phyloP scores from a whole-genome alignment of 441 rosid genomes.

The Adansonia grandidieri region DNA sequence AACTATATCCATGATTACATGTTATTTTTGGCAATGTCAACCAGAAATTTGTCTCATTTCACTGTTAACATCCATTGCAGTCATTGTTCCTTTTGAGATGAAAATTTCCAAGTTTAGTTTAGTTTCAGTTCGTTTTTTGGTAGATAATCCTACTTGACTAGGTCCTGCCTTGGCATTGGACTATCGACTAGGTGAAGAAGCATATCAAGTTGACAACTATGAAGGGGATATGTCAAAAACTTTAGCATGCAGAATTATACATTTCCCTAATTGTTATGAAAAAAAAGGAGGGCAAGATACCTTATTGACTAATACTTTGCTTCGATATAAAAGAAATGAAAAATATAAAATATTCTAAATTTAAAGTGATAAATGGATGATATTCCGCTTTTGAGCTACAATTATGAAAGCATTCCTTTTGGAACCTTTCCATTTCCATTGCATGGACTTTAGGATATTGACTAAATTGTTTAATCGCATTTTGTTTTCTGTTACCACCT shows the following conservation, averaged over 20 bases:
- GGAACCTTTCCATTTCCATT: not conserved
- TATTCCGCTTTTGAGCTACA: not conserved
- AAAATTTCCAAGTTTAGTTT: constrained; percentile 10
- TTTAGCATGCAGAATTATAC: not conserved
- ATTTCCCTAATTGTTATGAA: not conserved
- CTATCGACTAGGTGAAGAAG: not conserved
- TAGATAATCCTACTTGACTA: constrained; percentile 11
- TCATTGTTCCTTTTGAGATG: constrained; percentile 13
- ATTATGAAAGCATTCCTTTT: not conserved
- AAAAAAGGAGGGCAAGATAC: not conserved
- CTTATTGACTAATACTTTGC: not conserved
- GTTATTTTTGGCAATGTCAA: not conserved
- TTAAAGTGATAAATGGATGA: not conserved
- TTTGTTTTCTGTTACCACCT: not conserved
- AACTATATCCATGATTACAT: not conserved
- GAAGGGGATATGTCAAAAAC: not conserved
- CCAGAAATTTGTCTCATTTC: constrained; percentile 1
- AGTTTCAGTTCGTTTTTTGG: not conserved
- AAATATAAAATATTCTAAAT: not conserved
- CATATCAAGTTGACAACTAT: not conserved
- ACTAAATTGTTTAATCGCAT: not conserved
- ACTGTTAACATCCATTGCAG: not conserved
- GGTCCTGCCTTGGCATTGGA: not conserved
- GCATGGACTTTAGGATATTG: constrained; percentile 1
- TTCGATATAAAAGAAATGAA: not conserved